Percentiles rank a stretch among this genome's conserved stretches.
Conservation (phyloP, 2,329 filamentous ascomycete genomes). For the Fusarium euwallaceae region DNA sequence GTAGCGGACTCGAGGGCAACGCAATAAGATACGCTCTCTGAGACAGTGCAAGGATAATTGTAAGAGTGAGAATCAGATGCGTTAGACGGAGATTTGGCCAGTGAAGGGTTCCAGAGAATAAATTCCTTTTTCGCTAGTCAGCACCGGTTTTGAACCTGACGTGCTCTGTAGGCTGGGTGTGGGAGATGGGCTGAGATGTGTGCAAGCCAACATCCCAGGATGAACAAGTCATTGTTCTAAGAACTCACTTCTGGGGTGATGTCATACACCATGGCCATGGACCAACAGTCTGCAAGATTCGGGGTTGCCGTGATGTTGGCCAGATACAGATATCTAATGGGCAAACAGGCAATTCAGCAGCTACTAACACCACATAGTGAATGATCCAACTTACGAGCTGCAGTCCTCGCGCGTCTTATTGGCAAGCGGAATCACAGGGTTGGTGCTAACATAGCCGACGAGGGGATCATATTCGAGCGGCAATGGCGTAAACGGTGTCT, state of each 20-base stretch:
- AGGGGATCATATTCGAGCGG: background rate
- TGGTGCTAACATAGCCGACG: background rate
- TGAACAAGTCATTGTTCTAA: background rate
- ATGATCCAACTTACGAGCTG: background rate
- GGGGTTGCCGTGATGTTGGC: background rate
- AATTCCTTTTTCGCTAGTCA: conserved; percentile 1
- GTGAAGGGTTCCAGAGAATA: conserved; percentile 23
- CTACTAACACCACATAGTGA: background rate
- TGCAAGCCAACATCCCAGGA: background rate
- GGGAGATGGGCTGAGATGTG: background rate
- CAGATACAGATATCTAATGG: background rate
- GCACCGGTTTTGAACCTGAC: background rate
- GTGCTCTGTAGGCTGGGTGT: background rate
- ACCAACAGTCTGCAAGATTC: background rate
- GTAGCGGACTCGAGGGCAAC: conserved; percentile 7
- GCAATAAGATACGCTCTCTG: conserved; percentile 14
- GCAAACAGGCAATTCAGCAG: background rate
- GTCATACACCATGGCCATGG: background rate
- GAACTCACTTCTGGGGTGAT: background rate
- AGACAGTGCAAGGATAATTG: conserved; percentile 16
- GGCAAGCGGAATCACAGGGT: background rate
- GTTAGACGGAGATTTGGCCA: background rate
- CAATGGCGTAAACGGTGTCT: background rate
- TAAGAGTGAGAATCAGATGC: conserved; percentile 4
- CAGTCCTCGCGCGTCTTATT: background rate